phyloP scores from a whole-genome alignment of 2,329 filamentous ascomycete genomes.

The Coleophoma crateriformis region DNA sequence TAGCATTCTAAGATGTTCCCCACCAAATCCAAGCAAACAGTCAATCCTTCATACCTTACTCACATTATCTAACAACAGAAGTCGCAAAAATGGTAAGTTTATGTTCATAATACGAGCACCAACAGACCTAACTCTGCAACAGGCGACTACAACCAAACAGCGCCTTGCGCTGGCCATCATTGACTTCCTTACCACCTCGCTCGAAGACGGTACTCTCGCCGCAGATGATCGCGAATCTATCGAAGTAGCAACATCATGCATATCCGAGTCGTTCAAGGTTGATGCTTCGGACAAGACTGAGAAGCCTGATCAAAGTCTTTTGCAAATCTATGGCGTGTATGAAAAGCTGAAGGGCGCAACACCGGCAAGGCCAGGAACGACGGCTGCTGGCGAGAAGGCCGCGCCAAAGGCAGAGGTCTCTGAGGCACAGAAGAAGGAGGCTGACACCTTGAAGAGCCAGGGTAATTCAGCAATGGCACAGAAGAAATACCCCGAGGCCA shows the following conservation, averaged over 20 bases:
- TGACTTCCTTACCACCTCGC: conserved; percentile 83
- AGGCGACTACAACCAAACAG: conserved; percentile 41
- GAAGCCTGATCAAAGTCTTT: conserved; percentile 79
- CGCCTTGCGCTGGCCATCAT: conserved; percentile 95
- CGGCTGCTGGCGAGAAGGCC: conserved; percentile 35
- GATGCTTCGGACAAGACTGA: conserved; percentile 76
- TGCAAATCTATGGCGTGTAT: conserved; percentile 91
- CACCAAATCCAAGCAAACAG: not conserved
- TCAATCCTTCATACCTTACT: not conserved
- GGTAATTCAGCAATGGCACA: conserved; percentile 93
- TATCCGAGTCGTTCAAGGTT: conserved; percentile 91
- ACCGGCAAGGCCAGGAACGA: conserved; percentile 31
- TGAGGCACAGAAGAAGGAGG: conserved; percentile 65
- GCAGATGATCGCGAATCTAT: conserved; percentile 89
- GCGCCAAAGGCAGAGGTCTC: conserved; percentile 33
- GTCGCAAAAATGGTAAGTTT: conserved; percentile 7
- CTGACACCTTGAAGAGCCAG: conserved; percentile 81
- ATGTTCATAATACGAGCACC: not conserved
- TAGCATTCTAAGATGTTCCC: not conserved
- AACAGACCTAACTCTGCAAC: not conserved
- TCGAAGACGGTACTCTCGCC: conserved; percentile 82
- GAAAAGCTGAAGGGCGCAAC: conserved; percentile 73
- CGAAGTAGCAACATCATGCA: conserved; percentile 91
- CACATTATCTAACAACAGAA: not conserved
- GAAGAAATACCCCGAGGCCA: conserved; percentile 81